Base-by-base conservation (phyloP, 108 stramenopile genomes). In the Schizochytrium sp. region DNA sequence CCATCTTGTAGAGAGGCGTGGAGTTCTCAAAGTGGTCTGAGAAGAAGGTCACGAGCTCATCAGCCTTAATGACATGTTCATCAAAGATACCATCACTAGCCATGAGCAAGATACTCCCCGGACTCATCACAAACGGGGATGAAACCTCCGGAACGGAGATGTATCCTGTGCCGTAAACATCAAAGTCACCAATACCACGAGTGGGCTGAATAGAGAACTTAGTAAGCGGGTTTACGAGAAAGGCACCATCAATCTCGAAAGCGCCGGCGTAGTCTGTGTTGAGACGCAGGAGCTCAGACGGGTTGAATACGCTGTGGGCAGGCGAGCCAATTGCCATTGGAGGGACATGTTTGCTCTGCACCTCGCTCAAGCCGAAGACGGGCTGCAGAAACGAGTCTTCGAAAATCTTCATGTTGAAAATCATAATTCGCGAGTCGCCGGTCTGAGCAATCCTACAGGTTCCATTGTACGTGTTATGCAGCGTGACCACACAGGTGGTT, bases 101-200 rank as follows among this genome's bases (percentile, higher is more conserved):
- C 50, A 49, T 55, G 50, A 83, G 47, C 2, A 83, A n/a, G 15
- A 83, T 5, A 55, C 50, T 47, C n/a, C 76, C 76, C 28, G 47
- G 47, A 47, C 55, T 55, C 45, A 83, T 10, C 15, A 0, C 5
- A 28, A 83, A 83, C 2, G 47, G 5, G 17, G 76, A 83, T 40
- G 76, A 47, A 38, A 83, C 76, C 47, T 83, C 15, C 50, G 76
- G 76, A 2, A 55, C 76, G 76, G 47, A 55, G 2, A 55, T 83
- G 76, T 83, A 83, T 5, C 76, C 76, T 8, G 76, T 83, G 47
- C 76, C 76, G 53, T 55, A 83, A 10, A 83, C 53, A 28, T 83
- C 76, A 83, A 83, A 83, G 76, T 83, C 76, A 28, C 76, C 76
- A 53, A 83, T 55, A 40, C 76, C 76, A n/a, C 76, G 76, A n/a